phyloP scores from a whole-genome alignment of 768 basidiomycete species.

The Termitomyces sp. region DNA sequence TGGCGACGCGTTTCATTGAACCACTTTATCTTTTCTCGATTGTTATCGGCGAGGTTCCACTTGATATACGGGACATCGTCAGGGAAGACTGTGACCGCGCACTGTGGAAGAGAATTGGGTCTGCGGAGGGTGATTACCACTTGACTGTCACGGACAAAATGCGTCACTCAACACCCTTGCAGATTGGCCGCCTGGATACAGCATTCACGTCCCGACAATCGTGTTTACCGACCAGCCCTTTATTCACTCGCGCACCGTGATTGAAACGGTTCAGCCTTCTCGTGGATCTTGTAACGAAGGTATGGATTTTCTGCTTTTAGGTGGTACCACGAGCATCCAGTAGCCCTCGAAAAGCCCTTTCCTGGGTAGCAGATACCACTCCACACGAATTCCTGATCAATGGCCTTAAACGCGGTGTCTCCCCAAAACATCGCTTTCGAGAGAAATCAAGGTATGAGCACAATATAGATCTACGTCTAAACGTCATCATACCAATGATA shows the following conservation, averaged over 20 bases:
- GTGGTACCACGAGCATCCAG: not conserved
- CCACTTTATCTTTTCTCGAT: conserved; percentile 65
- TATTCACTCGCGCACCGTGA: conserved; percentile 41
- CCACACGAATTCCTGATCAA: conserved; percentile 66
- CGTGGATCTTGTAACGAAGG: conserved; percentile 66
- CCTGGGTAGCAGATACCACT: conserved; percentile 56
- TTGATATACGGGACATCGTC: conserved; percentile 31
- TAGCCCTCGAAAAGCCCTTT: conserved; percentile 47
- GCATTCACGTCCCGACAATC: conserved; percentile 44
- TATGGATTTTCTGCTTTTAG: conserved; percentile 20
- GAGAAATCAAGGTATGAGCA: conserved; percentile 50
- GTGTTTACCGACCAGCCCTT: conserved; percentile 58
- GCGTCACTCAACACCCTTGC: not conserved
- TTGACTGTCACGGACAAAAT: not conserved
- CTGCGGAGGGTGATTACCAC: conserved; percentile 31
- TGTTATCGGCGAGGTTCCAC: conserved; percentile 67
- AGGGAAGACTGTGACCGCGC: conserved; percentile 63
- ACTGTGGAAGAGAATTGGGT: conserved; percentile 50
- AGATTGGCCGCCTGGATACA: conserved; percentile 46
- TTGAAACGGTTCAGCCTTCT: conserved; percentile 20
- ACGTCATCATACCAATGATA: not conserved
- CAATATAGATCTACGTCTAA: not conserved
- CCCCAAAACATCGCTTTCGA: conserved; percentile 61
- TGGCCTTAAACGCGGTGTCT: conserved; percentile 71
- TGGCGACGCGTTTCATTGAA: conserved; percentile 46